A percentile compares a stretch with the other conserved stretches of the same genome.
Conservation (phyloP, 805 yeast genomes). For the Dipodascopsis uninucleata region DNA sequence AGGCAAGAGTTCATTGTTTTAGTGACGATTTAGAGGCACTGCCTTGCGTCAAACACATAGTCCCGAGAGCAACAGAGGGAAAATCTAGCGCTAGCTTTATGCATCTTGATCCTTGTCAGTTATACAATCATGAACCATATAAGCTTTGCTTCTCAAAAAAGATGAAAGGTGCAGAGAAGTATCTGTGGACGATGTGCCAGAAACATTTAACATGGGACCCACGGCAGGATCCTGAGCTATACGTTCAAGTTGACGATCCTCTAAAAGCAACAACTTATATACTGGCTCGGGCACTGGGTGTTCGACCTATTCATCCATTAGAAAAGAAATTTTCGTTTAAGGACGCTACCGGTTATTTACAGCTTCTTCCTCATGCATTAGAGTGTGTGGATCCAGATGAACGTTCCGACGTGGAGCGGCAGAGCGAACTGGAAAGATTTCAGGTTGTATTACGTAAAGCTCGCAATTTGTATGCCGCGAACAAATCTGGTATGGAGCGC, state of each 20-base stretch:
- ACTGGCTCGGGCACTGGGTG: slow-evolving; percentile 10
- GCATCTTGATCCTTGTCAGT: background rate
- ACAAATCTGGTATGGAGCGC: too few species aligned
- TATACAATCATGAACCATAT: background rate
- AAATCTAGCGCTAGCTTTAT: background rate
- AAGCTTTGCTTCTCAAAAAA: slow-evolving; percentile 4
- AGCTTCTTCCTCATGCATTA: too few species aligned
- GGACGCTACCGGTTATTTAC: too few species aligned
- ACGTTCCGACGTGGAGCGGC: too few species aligned
- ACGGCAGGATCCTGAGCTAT: background rate
- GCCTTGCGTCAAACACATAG: slow-evolving; percentile 2
- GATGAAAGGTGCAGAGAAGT: slow-evolving; percentile 4
- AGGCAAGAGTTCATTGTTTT: slow-evolving; percentile 9
- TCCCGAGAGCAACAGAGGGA: background rate
- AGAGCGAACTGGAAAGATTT: too few species aligned
- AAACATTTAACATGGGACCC: slow-evolving; percentile 8
- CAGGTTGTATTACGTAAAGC: too few species aligned
- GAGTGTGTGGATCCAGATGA: too few species aligned
- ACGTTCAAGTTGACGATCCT: background rate
- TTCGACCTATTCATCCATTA: background rate
- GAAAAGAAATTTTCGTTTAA: too few species aligned
- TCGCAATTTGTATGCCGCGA: too few species aligned
- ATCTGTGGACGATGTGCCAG: slow-evolving; percentile 14
- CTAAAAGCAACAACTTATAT: background rate
- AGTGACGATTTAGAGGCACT: background rate